Percentiles rank a stretch among this genome's conserved stretches.
Conservation (phyloP, 2,329 filamentous ascomycete genomes). For the Orbilia oligospora region DNA sequence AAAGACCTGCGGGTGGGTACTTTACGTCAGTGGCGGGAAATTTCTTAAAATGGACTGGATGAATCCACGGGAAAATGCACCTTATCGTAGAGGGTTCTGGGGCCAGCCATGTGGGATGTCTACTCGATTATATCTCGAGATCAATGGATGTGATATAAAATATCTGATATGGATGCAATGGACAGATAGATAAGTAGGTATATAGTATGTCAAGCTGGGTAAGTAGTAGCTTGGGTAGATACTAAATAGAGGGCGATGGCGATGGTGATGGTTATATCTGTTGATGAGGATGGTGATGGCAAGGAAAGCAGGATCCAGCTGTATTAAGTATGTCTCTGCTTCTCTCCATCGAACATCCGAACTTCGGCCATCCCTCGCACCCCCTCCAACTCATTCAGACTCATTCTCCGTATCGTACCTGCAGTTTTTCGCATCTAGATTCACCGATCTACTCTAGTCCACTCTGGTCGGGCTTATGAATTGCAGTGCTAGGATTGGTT, state of each 20-base stretch:
- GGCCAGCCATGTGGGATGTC: slow-evolving; percentile 32
- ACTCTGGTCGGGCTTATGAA: slow-evolving; percentile 28
- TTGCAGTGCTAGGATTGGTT: slow-evolving; percentile 46
- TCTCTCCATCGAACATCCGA: slow-evolving; percentile 32
- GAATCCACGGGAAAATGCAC: slow-evolving; percentile 11
- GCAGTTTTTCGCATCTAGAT: slow-evolving; percentile 42
- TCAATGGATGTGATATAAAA: background rate
- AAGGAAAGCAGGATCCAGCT: background rate
- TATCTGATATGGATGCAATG: background rate
- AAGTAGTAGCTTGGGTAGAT: background rate
- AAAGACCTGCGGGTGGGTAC: slow-evolving; percentile 76
- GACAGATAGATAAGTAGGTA: too few relatives aligned
- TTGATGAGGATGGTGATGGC: background rate
- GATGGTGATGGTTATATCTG: background rate
- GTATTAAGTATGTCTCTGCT: slow-evolving; percentile 30
- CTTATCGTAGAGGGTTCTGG: slow-evolving; percentile 57
- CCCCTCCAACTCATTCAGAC: slow-evolving; percentile 6
- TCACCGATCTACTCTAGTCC: slow-evolving; percentile 28
- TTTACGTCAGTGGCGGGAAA: slow-evolving; percentile 28
- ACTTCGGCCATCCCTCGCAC: slow-evolving; percentile 33
- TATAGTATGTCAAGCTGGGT: too few relatives aligned
- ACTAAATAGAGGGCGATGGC: too few relatives aligned
- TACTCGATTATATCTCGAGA: background rate
- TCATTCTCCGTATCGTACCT: slow-evolving; percentile 26
- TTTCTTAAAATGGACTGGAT: background rate